Conservation (phyloP, 2,329 filamentous ascomycete species). For the Furcasterigmium sp. region DNA sequence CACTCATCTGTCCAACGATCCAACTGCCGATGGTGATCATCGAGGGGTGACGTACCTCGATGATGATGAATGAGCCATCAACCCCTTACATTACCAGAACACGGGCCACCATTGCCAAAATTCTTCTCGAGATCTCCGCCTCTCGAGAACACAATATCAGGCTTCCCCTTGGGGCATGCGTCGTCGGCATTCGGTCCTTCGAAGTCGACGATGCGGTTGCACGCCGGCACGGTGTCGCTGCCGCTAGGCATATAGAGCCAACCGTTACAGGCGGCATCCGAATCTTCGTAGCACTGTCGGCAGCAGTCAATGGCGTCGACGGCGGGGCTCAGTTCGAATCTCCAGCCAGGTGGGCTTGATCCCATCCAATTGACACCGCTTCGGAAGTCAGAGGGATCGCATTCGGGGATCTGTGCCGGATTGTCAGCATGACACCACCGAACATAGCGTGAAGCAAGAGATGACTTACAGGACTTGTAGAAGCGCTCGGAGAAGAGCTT, state of each 20-base stretch:
- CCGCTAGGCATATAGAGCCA: conserved; percentile 10
- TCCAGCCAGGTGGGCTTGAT: conserved; percentile 6
- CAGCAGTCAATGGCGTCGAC: conserved; percentile 10
- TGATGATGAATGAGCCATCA: neutral
- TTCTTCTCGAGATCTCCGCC: conserved; percentile 1
- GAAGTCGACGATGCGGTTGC: conserved; percentile 12
- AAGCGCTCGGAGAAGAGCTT: neutral
- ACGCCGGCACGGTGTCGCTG: conserved; percentile 3
- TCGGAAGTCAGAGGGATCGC: conserved; percentile 5
- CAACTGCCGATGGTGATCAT: too few relatives aligned
- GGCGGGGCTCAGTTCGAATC: conserved; percentile 7
- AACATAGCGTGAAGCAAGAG: neutral
- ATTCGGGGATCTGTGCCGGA: conserved; percentile 4
- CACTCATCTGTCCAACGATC: too few relatives aligned
- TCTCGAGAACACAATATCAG: conserved; percentile 10
- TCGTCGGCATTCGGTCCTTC: conserved; percentile 5
- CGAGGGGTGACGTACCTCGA: neutral
- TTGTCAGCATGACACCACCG: neutral
- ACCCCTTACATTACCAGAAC: conserved; percentile 3
- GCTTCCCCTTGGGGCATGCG: conserved; percentile 10
- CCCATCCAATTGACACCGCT: conserved; percentile 12
- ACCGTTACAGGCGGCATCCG: conserved; percentile 11
- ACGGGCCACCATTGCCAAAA: conserved; percentile 10
- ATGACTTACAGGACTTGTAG: conserved; percentile 4
- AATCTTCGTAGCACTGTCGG: conserved; percentile 7